phyloP scores from a whole-genome alignment of 208 protist species.

The Trypanosomatidae sp. region DNA sequence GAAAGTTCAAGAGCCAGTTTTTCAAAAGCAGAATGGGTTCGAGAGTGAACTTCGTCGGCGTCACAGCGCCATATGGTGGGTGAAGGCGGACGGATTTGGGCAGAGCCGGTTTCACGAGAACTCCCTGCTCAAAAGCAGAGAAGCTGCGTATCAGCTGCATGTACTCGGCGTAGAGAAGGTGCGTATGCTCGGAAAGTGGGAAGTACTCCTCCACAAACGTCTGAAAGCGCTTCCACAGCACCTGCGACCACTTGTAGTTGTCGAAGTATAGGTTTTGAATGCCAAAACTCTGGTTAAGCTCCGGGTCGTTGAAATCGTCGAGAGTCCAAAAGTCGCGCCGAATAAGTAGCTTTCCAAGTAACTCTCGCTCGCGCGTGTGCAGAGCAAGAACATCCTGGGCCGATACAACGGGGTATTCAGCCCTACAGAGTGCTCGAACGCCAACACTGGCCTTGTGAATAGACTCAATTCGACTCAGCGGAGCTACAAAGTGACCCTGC shows the following conservation, averaged over 20 bases:
- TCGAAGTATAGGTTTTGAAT: constrained; percentile 91
- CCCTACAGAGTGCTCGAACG: constrained; percentile 39
- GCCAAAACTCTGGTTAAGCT: constrained; percentile 87
- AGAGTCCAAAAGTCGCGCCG: constrained; percentile 85
- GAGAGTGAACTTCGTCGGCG: constrained; percentile 49
- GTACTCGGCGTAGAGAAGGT: constrained; percentile 79
- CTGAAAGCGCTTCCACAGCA: constrained; percentile 86
- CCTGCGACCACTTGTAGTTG: constrained; percentile 91
- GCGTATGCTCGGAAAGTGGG: constrained; percentile 76
- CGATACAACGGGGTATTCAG: constrained; percentile 65
- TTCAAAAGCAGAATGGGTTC: constrained; percentile 73
- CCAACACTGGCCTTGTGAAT: constrained; percentile 70
- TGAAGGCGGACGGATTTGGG: constrained; percentile 55
- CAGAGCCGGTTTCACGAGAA: constrained; percentile 41
- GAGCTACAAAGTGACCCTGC: constrained; percentile 75
- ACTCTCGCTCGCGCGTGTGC: constrained; percentile 48
- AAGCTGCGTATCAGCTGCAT: constrained; percentile 78
- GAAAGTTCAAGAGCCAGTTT: constrained; percentile 73
- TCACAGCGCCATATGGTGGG: constrained; percentile 65
- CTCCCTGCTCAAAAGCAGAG: constrained; percentile 76
- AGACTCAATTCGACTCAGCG: constrained; percentile 67
- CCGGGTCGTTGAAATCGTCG: constrained; percentile 87
- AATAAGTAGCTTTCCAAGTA: constrained; percentile 69
- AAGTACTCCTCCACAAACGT: constrained; percentile 86
- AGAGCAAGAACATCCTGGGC: constrained; percentile 50